Evolutionary conservation across 2,329 filamentous ascomycete species (phyloP).

Genomic region (Penicillium capsulatum): DNA sequence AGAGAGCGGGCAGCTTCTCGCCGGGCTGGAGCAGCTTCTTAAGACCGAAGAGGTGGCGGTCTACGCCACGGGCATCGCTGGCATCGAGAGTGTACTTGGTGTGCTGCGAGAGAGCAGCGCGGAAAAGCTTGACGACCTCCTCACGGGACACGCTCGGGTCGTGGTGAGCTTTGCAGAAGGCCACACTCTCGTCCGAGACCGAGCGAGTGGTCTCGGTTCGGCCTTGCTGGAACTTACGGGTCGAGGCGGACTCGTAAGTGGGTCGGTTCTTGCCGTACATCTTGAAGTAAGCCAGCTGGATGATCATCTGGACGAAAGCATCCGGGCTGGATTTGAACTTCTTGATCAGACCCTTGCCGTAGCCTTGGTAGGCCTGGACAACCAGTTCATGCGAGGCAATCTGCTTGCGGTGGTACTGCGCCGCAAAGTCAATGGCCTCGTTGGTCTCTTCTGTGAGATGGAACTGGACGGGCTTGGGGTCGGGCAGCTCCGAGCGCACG

Average conservation of each 20-base stretch:
- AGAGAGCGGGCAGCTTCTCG: constrained; percentile 77
- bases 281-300: constrained; percentile 96
- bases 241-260: constrained; percentile 95
- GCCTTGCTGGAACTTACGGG: constrained; percentile 90
- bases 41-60: constrained; percentile 93
- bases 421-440: constrained; percentile 72
- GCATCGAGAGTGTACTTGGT: constrained; percentile 88
- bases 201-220: constrained; percentile 93
- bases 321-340: constrained; percentile 98
- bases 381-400: constrained; percentile 86
- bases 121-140: constrained; percentile 69
- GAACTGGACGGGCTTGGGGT: constrained; percentile 75
- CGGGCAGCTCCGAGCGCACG: constrained; percentile 76
- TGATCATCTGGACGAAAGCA: constrained; percentile 97
- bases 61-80: constrained; percentile 86
- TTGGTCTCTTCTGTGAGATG: constrained; percentile 69
- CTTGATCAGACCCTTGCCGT: constrained; percentile 98
- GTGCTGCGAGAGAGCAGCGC: constrained; percentile 74
- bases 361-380: constrained; percentile 93
- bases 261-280: constrained; percentile 98
- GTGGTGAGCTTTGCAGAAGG: constrained; percentile 85
- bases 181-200: constrained; percentile 84
- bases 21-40: constrained; percentile 82
- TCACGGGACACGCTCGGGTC: constrained; percentile 61
- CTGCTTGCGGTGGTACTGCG: constrained; percentile 71